Evolutionary conservation across 495 filamentous ascomycete species (phyloP).

Genomic region (Amphirosellinia nigrospora): DNA sequence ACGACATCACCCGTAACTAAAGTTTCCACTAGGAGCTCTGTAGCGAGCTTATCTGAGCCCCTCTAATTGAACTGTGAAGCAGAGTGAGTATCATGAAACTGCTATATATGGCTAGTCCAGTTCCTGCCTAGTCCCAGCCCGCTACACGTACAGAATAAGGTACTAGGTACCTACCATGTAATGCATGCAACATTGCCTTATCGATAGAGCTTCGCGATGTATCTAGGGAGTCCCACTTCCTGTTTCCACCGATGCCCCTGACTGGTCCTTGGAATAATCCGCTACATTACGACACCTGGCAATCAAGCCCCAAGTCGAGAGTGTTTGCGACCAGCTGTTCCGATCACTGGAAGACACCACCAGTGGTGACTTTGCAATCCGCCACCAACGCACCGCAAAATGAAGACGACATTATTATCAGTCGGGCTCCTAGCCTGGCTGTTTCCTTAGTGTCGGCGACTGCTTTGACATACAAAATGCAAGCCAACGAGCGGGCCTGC

Average conservation of each 20-base stretch:
- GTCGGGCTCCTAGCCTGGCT: slow-evolving; percentile 70
- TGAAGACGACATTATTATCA: slow-evolving; percentile 57
- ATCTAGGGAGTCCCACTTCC: no score
- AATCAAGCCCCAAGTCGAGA: neutral
- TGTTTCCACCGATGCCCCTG: neutral
- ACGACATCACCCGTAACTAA: slow-evolving; percentile 14
- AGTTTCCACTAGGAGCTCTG: slow-evolving; percentile 4
- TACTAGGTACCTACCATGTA: no score
- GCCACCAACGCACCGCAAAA: slow-evolving; percentile 42
- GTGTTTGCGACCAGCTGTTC: slow-evolving; percentile 37
- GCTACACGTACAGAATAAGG: neutral
- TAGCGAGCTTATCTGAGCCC: slow-evolving; percentile 2
- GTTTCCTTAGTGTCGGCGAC: slow-evolving; percentile 71
- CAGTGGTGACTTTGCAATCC: slow-evolving; percentile 24
- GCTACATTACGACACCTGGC: slow-evolving; percentile 18
- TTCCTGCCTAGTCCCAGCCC: neutral
- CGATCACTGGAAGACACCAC: slow-evolving; percentile 27
- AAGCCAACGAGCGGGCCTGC: slow-evolving; percentile 90
- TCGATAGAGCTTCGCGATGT: neutral
- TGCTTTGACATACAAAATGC: slow-evolving; percentile 92
- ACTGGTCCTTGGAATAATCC: slow-evolving; percentile 22
- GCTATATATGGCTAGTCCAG: neutral
- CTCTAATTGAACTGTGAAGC: neutral
- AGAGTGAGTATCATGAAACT: neutral
- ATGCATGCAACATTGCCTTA: no score